Evolutionary conservation across 2,329 filamentous ascomycete species (phyloP).

Genomic region (Thielaviopsis musarum): DNA sequence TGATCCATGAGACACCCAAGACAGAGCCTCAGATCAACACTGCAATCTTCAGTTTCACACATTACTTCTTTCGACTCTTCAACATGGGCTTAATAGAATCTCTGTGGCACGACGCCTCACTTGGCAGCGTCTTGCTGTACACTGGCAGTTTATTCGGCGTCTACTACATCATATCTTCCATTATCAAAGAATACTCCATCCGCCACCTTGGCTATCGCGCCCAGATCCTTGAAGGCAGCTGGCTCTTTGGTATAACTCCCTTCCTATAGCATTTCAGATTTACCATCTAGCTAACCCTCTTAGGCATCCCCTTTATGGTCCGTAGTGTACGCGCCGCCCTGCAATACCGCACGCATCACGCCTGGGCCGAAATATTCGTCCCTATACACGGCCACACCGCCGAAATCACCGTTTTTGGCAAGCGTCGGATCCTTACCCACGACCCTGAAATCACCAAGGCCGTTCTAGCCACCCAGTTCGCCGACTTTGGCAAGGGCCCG

Average conservation of each 20-base stretch:
- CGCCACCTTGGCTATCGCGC: constrained; percentile 1
- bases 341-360: constrained; percentile 38
- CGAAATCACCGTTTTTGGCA: constrained; percentile 37
- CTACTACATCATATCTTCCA: neutral
- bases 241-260: neutral
- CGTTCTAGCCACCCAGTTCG: constrained; percentile 71
- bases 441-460: constrained; percentile 88
- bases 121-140: neutral
- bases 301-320: constrained; percentile 47
- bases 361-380: constrained; percentile 41
- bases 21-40: neutral
- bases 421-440: constrained; percentile 54
- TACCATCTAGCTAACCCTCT: neutral
- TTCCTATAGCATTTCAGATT: neutral
- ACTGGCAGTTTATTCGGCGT: neutral
- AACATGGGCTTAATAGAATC: constrained; percentile 1
- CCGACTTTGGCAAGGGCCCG: constrained; percentile 67
- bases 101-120: neutral
- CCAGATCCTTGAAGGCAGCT: neutral
- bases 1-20: too few species aligned
- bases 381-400: constrained; percentile 33
- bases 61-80: neutral
- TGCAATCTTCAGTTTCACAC: neutral
- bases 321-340: constrained; percentile 35
- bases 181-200: constrained; percentile 25